Conservation (phyloP, 768 basidiomycete species). For the Leccinum olivaceopallidum region DNA sequence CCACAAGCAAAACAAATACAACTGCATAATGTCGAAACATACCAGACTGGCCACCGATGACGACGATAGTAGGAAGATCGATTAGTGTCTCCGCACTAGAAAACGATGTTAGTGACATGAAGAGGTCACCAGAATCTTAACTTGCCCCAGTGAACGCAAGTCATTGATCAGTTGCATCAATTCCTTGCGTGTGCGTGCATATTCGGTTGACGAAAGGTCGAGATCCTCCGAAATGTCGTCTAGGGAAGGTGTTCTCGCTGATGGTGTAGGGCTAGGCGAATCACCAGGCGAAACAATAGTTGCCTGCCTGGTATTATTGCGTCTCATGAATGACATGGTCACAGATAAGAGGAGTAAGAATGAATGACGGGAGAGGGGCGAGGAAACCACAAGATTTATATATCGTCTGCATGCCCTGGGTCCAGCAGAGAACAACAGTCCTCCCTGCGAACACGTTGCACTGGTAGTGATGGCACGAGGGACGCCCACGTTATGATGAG, state of each 20-base stretch:
- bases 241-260: slow-evolving; percentile 8
- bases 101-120: slow-evolving; percentile 1
- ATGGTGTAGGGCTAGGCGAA: slow-evolving; percentile 2
- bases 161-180: slow-evolving; percentile 41
- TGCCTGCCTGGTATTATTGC: neutral
- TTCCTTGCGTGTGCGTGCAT: slow-evolving; percentile 41
- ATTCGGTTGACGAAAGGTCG: slow-evolving; percentile 36
- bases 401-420: neutral
- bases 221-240: slow-evolving; percentile 16
- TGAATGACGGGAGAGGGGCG: neutral
- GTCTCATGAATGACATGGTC: slow-evolving; percentile 10
- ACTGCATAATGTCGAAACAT: slow-evolving; percentile 8
- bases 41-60: slow-evolving; percentile 61
- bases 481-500: neutral
- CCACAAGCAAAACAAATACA: neutral
- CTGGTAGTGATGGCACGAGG: slow-evolving; percentile 2
- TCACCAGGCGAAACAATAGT: neutral
- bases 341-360: neutral
- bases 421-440: neutral
- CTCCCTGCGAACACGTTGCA: neutral
- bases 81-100: slow-evolving; percentile 40
- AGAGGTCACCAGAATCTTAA: neutral
- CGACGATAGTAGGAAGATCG: slow-evolving; percentile 51
- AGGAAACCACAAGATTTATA: slow-evolving; percentile 12
- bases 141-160: slow-evolving; percentile 43